A percentile compares a stretch with the other conserved stretches of the same genome.
These are phyloP conservation scores for Physcia stellaris DNA, from an alignment of 495 filamentous ascomycete species.

Conservation along the genomic window DNA sequence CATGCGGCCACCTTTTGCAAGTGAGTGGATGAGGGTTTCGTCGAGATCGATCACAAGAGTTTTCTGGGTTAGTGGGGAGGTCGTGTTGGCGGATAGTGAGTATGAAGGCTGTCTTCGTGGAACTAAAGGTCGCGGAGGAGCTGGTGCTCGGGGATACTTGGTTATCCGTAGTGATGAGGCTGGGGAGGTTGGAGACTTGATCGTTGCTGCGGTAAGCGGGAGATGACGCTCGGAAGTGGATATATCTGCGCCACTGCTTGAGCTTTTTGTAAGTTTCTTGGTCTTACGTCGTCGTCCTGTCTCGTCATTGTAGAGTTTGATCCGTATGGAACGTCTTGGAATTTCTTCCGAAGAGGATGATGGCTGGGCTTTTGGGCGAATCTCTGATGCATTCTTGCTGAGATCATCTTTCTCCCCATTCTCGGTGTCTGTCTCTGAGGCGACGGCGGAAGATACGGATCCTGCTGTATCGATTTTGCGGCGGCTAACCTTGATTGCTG, in stretches of 20 bases:
- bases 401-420: neutral
- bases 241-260: conserved; percentile 13
- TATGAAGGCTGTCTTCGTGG: conserved; percentile 78
- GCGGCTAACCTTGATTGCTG: conserved; percentile 10
- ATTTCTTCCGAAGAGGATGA: conserved; percentile 44
- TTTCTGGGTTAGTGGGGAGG: conserved; percentile 49
- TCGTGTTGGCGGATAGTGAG: conserved; percentile 33
- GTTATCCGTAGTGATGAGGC: conserved; percentile 56
- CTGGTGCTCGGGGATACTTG: conserved; percentile 77
- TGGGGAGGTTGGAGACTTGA: conserved; percentile 87
- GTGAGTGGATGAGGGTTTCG: conserved; percentile 93
- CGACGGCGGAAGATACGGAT: conserved; percentile 28
- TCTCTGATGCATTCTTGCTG: conserved; percentile 11
- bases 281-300: conserved; percentile 47
- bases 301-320: conserved; percentile 83
- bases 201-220: conserved; percentile 29
- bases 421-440: conserved; percentile 37
- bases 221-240: conserved; percentile 1
- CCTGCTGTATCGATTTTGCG: conserved; percentile 20
- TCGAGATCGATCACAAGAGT: conserved; percentile 92
- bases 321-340: conserved; percentile 69
- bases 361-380: conserved; percentile 37
- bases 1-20: conserved; percentile 93
- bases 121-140: conserved; percentile 79
- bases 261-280: conserved; percentile 11